These are phyloP conservation scores for Diaporthe caulivora DNA, from an alignment of 2,329 filamentous ascomycete genomes.

Conservation along the genomic window DNA sequence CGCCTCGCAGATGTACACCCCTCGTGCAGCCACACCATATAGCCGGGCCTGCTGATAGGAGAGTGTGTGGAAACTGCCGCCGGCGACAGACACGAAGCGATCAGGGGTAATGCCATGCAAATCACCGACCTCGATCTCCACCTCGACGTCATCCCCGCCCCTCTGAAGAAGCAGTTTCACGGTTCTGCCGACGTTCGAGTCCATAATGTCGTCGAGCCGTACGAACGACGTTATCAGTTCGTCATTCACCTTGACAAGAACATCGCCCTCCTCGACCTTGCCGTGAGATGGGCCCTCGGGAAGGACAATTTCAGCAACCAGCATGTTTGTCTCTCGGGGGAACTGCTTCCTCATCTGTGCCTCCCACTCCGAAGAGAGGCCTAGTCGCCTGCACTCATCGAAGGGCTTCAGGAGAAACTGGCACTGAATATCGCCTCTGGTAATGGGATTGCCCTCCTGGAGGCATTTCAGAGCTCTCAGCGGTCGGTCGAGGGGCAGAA, in stretches of 20 bases:
- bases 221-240: conserved; percentile 95
- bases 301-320: conserved; percentile 94
- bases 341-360: conserved; percentile 84
- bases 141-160: conserved; percentile 87
- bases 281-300: conserved; percentile 88
- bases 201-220: conserved; percentile 89
- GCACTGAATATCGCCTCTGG: conserved; percentile 96
- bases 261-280: conserved; percentile 94
- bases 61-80: conserved; percentile 93
- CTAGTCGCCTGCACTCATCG: conserved; percentile 92
- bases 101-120: conserved; percentile 96
- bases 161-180: conserved; percentile 87
- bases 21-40: conserved; percentile 91
- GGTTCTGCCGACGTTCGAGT: conserved; percentile 84
- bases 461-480: conserved; percentile 89
- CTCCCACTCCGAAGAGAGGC: conserved; percentile 88
- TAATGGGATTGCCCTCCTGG: conserved; percentile 78
- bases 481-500: conserved; percentile 92
- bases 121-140: conserved; percentile 88
- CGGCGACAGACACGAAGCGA: conserved; percentile 93
- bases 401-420: conserved; percentile 98
- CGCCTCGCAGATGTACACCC: conserved; percentile 95
- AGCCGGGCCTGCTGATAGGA: conserved; percentile 98
- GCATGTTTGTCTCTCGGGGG: conserved; percentile 94
- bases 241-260: conserved; percentile 92